Percentiles rank a stretch among this genome's conserved stretches.
phyloP scores from a whole-genome alignment of 2,329 filamentous ascomycete species.

The Fusarium coicis region DNA sequence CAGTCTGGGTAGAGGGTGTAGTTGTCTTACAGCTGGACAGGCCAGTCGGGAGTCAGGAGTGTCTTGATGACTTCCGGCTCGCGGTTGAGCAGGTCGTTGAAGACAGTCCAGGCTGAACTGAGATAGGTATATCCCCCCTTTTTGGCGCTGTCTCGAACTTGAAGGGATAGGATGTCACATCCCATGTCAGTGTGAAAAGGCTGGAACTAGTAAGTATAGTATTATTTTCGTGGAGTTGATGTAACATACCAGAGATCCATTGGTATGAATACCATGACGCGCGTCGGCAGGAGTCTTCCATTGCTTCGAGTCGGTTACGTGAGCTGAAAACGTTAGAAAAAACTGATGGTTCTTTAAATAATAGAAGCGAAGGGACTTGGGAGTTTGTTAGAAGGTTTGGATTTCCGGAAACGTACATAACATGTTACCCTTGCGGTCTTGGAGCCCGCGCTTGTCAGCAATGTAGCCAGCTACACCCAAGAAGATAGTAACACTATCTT shows the following conservation, averaged over 20 bases:
- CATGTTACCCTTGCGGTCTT: conserved; percentile 60
- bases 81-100: conserved; percentile 54
- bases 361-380: not conserved
- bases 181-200: conserved; percentile 65
- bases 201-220: conserved; percentile 41
- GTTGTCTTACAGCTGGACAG: conserved; percentile 59
- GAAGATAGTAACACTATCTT: conserved; percentile 66
- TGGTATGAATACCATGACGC: conserved; percentile 63
- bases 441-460: conserved; percentile 62
- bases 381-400: not conserved
- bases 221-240: not conserved
- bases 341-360: not conserved
- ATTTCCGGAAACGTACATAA: conserved; percentile 52
- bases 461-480: conserved; percentile 67
- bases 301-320: conserved; percentile 58
- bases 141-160: conserved; percentile 57
- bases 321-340: conserved; percentile 50
- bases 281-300: conserved; percentile 57
- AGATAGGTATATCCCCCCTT: conserved; percentile 59
- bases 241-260: conserved; percentile 53
- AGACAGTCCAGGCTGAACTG: conserved; percentile 56
- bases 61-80: conserved; percentile 53
- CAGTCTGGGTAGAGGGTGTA: not conserved
- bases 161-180: conserved; percentile 60
- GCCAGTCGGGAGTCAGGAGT: conserved; percentile 56